Percentiles rank a stretch among this genome's conserved stretches.
Evolutionary conservation across 306 rosid genomes (phyloP).

Genomic region (Erythrophleum fordii): DNA sequence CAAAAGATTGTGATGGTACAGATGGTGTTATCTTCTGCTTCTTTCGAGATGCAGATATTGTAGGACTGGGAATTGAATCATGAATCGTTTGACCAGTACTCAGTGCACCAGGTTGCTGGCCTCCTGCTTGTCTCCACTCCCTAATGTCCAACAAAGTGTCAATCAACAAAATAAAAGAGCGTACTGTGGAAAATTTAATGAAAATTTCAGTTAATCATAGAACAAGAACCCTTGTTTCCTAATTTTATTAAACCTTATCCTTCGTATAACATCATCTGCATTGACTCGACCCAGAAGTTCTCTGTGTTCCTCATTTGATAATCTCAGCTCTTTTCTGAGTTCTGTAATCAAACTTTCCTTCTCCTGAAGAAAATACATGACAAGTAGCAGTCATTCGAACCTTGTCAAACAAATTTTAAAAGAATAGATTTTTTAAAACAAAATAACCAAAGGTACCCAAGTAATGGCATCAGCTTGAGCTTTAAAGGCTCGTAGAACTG

Average conservation of each 20-base stretch:
- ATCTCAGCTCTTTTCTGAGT: constrained; percentile 89
- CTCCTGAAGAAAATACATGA: constrained; percentile 78
- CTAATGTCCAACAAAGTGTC: constrained; percentile 47
- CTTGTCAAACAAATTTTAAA: constrained; percentile 47
- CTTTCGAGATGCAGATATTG: constrained; percentile 89
- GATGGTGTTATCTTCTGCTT: constrained; percentile 75
- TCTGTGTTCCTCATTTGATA: constrained; percentile 94
- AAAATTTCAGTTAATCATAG: constrained; percentile 30
- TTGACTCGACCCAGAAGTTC: constrained; percentile 91
- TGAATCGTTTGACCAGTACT: constrained; percentile 65
- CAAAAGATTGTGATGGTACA: constrained; percentile 76
- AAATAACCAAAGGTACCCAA: constrained; percentile 70
- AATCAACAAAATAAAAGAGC: constrained; percentile 37
- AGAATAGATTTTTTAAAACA: constrained; percentile 45
- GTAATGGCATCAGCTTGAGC: constrained; percentile 99
- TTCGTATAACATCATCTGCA: constrained; percentile 82
- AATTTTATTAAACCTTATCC: constrained; percentile 72
- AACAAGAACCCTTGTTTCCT: constrained; percentile 23
- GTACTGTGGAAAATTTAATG: constrained; percentile 22
- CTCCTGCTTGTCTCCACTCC: constrained; percentile 95
- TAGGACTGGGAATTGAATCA: constrained; percentile 82
- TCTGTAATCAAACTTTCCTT: constrained; percentile 90
- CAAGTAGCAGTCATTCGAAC: constrained; percentile 59
- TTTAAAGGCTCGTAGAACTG: constrained; percentile 95
- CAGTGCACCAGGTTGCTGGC: constrained; percentile 68